Evolutionary conservation across 2,329 filamentous ascomycete genomes (phyloP), one percentile per base, ranked within the genome.

Genomic region (Aspergillus aculeatus): DNA sequence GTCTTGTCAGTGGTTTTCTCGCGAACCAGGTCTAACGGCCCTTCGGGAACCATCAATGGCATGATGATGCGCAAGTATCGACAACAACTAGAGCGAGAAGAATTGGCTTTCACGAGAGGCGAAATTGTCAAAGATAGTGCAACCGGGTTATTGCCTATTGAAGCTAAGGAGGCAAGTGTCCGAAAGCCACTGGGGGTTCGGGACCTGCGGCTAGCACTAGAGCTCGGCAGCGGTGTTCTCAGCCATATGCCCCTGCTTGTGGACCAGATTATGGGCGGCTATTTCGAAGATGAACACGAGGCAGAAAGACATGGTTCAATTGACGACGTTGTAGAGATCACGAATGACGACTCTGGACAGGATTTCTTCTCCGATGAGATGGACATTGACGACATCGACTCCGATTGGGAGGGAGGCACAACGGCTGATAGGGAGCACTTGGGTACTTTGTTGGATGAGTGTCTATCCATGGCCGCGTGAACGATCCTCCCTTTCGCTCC

Each of bases 1-100:
- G 78, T 84, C 2, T 75, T 88, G 2, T 80, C 81, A 5, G 76
- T 78, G 35, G 77, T 87, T 14, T 82, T 86, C 61, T 78, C 79
- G 4, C 81, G 84, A 32, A 82, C 83, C 3, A 76, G 82, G 53
- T 78, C 77, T 29, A 87, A 88, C 62, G 84, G 83, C 1, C 80
- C 83, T 1, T 88, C 88, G 3, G 82, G 86, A 35, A 87, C 86
- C 47, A 85, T 85, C 47, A 83, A 82, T 38, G 91, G 89, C 81
- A 85, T 97, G 60, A 89, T 92, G 73, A 96, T 92, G 2, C 84
- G 88, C 66, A 88, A 86, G 60, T 97, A 94, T 75, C 86, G 86
- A 64, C 83, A 84, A 60, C 90, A 91, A 71, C 81, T 96, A 11
- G 85, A 86, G 57, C 81, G 82, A 50, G 93, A 97, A 73, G 92